Evolutionary conservation across 352 stramenopile genomes (phyloP), one percentile per base, ranked within the genome.

Genomic region (Phytopythium vexans): DNA sequence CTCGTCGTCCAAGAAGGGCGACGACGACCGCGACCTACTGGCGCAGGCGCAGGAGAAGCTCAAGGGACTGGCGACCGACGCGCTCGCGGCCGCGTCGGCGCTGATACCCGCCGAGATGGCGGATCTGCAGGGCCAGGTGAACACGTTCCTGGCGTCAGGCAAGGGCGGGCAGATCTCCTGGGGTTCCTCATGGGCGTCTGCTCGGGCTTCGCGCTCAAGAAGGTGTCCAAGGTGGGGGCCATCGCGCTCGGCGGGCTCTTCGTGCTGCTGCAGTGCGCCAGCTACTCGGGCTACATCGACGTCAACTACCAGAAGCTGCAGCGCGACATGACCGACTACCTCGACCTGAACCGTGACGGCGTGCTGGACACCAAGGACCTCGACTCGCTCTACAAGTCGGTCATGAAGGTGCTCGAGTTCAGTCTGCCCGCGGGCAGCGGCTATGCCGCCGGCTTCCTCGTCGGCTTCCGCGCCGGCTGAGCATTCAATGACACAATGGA

Each of bases 281-380:
- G 75, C 38, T 97, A 94, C 63, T 80, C 72, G 33, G 93, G 90
- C 32, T 97, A 97, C 58, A 80, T 98, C 45, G 61, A 91, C 52
- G 81, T 98, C 15, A 78, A 98, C 70, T 97, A 96, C 78, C 80
- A 88, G 49, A 96, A 97, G 61, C 62, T 98, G 43, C 71, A 92
- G 61, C 68, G 83, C 6, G 83, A 96, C 55, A 44, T 92, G 32
- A 77, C 73, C 55, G 69, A 60, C 27, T 76, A 82, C 41, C 65
- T 95, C 31, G 84, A 97, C 43, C 70, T 90, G 34, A 89, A 92
- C 61, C 52, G 92, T 77, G 82, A 92, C 43, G 82, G 82, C 8
- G 45, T 76, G 39, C 75, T 90, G 36, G 75, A 94, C 60, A 71
- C 74, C 11, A 88, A 89, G 62, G 82, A 94, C 51, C 45, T 89